Evolutionary conservation across 179 eudicot genomes (phyloP).

Genomic region (Beta corolliflora): DNA sequence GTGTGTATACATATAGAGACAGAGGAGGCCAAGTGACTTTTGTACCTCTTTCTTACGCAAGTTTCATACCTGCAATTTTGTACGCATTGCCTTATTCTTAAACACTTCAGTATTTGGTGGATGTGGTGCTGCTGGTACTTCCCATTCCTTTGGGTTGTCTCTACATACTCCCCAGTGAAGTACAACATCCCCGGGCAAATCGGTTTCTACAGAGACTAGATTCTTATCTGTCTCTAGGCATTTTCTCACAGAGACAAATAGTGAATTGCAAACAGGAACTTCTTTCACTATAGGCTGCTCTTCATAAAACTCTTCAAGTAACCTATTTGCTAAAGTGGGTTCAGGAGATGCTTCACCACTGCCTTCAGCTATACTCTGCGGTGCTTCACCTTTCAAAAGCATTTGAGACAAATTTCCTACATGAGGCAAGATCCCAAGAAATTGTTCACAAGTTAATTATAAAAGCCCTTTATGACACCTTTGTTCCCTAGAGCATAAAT

Average conservation of each 20-base stretch:
- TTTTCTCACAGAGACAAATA: constrained; percentile 56
- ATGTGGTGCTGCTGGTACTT: constrained; percentile 70
- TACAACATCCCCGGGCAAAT: constrained; percentile 69
- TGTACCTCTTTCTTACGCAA: background rate
- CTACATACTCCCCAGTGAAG: constrained; percentile 91
- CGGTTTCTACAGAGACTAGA: constrained; percentile 67
- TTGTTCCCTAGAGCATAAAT: background rate
- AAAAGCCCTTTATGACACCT: background rate
- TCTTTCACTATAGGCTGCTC: constrained; percentile 67
- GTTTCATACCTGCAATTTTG: constrained; percentile 68
- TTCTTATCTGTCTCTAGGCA: constrained; percentile 59
- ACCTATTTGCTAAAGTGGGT: constrained; percentile 36
- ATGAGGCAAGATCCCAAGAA: constrained; percentile 23
- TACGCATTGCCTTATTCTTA: constrained; percentile 84
- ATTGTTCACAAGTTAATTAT: background rate
- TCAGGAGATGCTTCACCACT: constrained; percentile 31
- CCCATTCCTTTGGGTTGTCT: constrained; percentile 61
- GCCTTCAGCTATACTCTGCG: constrained; percentile 35
- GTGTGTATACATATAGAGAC: background rate
- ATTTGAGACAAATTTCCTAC: constrained; percentile 59
- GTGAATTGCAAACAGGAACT: constrained; percentile 45
- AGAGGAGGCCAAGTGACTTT: background rate
- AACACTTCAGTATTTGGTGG: constrained; percentile 67
- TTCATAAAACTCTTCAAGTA: constrained; percentile 65
- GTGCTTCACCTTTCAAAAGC: constrained; percentile 46